Evolutionary conservation across 1,284 basidiomycete species (phyloP), one percentile per base, ranked within the genome.

Genomic region (Microbotryomycetes sp.): DNA sequence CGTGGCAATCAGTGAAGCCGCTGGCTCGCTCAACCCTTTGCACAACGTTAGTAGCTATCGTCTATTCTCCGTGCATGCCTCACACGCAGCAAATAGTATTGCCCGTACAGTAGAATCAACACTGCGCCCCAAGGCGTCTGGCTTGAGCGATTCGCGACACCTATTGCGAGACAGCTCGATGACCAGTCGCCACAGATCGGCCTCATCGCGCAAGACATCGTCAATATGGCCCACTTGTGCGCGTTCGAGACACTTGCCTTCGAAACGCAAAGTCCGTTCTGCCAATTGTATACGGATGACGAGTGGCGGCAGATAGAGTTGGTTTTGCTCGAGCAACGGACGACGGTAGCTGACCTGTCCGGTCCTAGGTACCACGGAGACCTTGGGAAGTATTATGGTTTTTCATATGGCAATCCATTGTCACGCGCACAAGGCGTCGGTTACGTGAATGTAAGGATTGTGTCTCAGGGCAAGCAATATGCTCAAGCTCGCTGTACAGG

Each of bases 351-450:
- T 18, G 6, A 26, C 46, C 49, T 1, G 49, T 9, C 15, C 9
- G 4, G 1, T n/a, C 3, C n/a, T 18, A 3, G 27, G 31, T 53
- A 50, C 74, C 80, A 76, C 46, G 81, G 80, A 4, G 88, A 91
- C 72, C 75, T 91, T 9, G 81, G 83, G 70, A 87, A 90, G 73
- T 91, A 82, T 75, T 90, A 91, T 73, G 79, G 70, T 27, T 59
- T 52, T 24, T 59, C 62, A 2, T 64, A 65, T 28, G 68, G 68
- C 2, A 61, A 68, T 23, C 52, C 60, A 5, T 54, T 68, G 35
- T 9, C 35, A 18, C 11, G 9, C 11, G 35, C 35, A 9, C 35
- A 41, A 18, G 35, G 35, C 9, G 35, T 41, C 11, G 35, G 35
- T 18, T 41, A 41, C 18, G 35, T 41, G 35, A 41, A 41, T 41